These are phyloP conservation scores for Parafenestella ontariensis DNA, from an alignment of 2,329 filamentous ascomycete species.

Conservation along the genomic window DNA sequence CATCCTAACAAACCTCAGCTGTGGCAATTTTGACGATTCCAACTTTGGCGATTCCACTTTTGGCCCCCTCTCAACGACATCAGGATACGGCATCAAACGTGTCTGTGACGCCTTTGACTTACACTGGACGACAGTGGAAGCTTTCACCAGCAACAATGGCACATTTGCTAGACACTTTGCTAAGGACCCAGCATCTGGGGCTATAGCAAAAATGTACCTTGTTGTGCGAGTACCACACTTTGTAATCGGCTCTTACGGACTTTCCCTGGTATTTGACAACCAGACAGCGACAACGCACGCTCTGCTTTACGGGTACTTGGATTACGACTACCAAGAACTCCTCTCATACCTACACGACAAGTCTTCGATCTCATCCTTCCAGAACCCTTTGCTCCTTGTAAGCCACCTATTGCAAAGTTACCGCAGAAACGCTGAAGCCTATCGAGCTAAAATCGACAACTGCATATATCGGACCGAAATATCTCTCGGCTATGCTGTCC, in stretches of 20 bases:
- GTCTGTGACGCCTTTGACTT: slow-evolving; percentile 11
- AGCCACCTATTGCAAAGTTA: slow-evolving; percentile 5
- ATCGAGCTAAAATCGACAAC: slow-evolving; percentile 7
- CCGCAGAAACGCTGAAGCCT: slow-evolving; percentile 7
- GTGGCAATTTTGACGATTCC: slow-evolving; percentile 1
- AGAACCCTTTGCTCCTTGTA: slow-evolving; percentile 11
- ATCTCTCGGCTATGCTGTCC: slow-evolving; percentile 13
- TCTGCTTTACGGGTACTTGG: slow-evolving; percentile 9
- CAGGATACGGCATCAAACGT: not conserved
- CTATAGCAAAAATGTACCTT: slow-evolving; percentile 1
- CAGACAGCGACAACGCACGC: slow-evolving; percentile 5
- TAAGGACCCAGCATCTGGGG: not conserved
- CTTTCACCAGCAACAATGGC: slow-evolving; percentile 16
- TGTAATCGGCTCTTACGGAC: slow-evolving; percentile 10
- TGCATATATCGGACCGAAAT: slow-evolving; percentile 6
- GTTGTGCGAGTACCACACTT: slow-evolving; percentile 12
- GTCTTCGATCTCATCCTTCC: not conserved
- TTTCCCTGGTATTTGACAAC: slow-evolving; percentile 12
- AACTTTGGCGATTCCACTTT: not conserved
- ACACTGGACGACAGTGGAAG: slow-evolving; percentile 11
- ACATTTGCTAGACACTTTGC: slow-evolving; percentile 7
- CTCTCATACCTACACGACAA: not conserved
- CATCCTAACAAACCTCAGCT: not conserved
- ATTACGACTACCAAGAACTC: slow-evolving; percentile 1
- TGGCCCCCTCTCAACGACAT: not conserved